Base-by-base conservation (phyloP, 768 basidiomycete species). In the Mycena venus region DNA sequence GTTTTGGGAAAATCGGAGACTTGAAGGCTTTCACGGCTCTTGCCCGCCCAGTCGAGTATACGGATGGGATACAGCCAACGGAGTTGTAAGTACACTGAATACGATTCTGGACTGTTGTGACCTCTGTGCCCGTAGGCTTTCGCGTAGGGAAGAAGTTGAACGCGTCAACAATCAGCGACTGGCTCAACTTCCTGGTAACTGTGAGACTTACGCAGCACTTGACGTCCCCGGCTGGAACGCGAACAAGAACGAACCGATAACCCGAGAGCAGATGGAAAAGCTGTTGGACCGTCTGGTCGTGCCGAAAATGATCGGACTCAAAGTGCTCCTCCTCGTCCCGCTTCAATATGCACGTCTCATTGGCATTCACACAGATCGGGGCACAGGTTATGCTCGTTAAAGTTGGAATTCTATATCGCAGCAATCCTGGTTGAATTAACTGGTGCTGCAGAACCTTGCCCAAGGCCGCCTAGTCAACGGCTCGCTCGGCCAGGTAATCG, bases 301-400 rank as follows among this genome's bases (percentile, higher is more conserved):
- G 15, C 88, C 86, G 7, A 83, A 83, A 62, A 58, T 40, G 11
- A 80, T 91, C 32, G 79, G 79, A n/a, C 79, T 91, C 47, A 92
- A 92, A 83, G 91, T 90, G 40, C 36, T 77, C 74, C n/a, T 53
- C 42, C 10, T 21, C 15, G 27, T 55, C 19, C 56, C 25, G 31
- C 59, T 27, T 62, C 34, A 60, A 70, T 56, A 78, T 72, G 25
- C 36, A n/a, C 27, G 40, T 10, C 31, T 68, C 15, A 68, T 42
- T 56, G 27, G 36, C 25, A 55, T 61, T 38, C n/a, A 58, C 19
- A 0, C 38, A 95, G 90, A 85, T 93, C 63, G 93, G 93, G 15
- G 94, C 95, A 4, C 96, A 98, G 80, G 96, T 98, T 5, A 96
- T 96, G 95, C 80, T 94, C 3, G 87, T 94, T 75, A 94, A 94